Percentiles rank a stretch among this genome's conserved stretches.
These are phyloP conservation scores for Dactylellina sp. DNA, from an alignment of 2,329 filamentous ascomycete species.

Conservation along the genomic window DNA sequence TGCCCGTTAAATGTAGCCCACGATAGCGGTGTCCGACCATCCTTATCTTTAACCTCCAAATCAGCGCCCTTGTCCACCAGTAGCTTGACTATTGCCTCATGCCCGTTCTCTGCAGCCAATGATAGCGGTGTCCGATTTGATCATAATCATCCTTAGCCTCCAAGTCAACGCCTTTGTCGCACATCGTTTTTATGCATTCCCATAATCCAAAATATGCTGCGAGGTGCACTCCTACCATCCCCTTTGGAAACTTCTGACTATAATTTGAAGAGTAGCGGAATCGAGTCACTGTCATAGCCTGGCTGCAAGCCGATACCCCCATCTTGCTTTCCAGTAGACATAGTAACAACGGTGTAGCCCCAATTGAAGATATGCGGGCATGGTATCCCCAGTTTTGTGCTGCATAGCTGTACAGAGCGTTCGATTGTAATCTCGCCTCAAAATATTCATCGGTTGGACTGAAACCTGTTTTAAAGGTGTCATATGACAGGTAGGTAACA, in stretches of 20 bases:
- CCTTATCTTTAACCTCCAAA: no score
- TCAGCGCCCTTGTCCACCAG: no score
- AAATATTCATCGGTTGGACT: no score
- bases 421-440: no score
- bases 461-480: slow-evolving; percentile 7
- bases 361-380: neutral
- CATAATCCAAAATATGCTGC: slow-evolving; percentile 8
- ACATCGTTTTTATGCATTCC: neutral
- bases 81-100: slow-evolving; percentile 25
- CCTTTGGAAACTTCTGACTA: no score
- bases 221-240: slow-evolving; percentile 3
- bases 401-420: slow-evolving; percentile 21
- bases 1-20: no score
- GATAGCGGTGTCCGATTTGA: slow-evolving; percentile 40
- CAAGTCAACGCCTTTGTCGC: slow-evolving; percentile 5
- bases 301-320: no score
- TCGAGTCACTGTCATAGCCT: no score
- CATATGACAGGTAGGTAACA: slow-evolving; percentile 30
- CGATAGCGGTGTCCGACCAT: no score
- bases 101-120: slow-evolving; percentile 48
- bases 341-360: no score
- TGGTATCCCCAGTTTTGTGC: slow-evolving; percentile 30
- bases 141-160: neutral
- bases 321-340: no score
- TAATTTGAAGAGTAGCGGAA: no score